Conservation (phyloP, 345 rosid species). For the Chamaenerion angustifolium region DNA sequence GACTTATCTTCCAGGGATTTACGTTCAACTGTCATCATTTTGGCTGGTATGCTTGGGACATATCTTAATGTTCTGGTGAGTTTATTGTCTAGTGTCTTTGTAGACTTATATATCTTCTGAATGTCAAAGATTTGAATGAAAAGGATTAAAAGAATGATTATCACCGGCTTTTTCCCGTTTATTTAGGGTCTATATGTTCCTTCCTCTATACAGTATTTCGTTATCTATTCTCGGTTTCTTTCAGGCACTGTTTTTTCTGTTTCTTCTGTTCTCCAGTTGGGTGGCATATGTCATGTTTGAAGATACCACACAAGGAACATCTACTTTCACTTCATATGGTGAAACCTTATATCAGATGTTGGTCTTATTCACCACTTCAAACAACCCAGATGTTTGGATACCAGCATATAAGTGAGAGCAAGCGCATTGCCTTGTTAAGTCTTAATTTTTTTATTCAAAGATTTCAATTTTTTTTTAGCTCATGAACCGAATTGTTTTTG, state of each 20-base stretch:
- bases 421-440: background rate
- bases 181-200: too few relatives aligned
- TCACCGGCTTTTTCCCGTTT: too few relatives aligned
- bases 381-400: constrained; percentile 98
- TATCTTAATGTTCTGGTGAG: constrained; percentile 79
- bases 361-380: constrained; percentile 86
- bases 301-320: constrained; percentile 77
- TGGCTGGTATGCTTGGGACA: constrained; percentile 87
- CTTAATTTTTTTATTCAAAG: too few relatives aligned
- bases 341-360: constrained; percentile 78
- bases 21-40: constrained; percentile 40
- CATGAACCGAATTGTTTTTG: too few relatives aligned
- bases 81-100: constrained; percentile 10
- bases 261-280: constrained; percentile 90
- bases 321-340: constrained; percentile 60
- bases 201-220: background rate
- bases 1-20: constrained; percentile 38
- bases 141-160: too few relatives aligned
- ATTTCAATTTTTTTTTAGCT: too few relatives aligned
- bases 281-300: constrained; percentile 91
- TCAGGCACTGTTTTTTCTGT: constrained; percentile 82
- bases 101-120: too few relatives aligned
- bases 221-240: constrained; percentile 14
- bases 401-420: constrained; percentile 89
- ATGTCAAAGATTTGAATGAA: too few relatives aligned